A percentile compares a stretch with the other conserved stretches of the same genome.
Evolutionary conservation across 352 stramenopile genomes (phyloP).

Genomic region (Globisporangium megalacanthum): DNA sequence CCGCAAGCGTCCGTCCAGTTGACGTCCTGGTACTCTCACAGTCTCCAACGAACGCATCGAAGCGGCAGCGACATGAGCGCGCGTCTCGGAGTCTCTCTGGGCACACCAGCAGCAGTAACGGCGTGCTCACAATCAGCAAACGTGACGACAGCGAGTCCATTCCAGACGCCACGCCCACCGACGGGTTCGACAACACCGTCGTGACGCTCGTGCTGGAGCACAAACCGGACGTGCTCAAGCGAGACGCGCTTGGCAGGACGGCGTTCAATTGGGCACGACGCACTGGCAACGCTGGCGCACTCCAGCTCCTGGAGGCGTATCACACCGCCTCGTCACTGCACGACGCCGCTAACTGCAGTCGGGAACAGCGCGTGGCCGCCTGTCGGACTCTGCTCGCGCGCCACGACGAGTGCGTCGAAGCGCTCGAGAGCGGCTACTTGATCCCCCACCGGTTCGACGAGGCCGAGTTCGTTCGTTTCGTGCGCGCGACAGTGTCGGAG

Average conservation of each 20-base stretch:
- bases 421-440: conserved; percentile 26
- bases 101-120: neutral
- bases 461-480: conserved; percentile 25
- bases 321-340: conserved; percentile 29
- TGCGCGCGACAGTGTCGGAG: conserved; percentile 13
- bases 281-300: conserved; percentile 31
- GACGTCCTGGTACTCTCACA: neutral
- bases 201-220: conserved; percentile 33
- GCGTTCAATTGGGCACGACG: conserved; percentile 64
- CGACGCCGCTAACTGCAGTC: conserved; percentile 25
- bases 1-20: neutral
- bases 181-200: conserved; percentile 47
- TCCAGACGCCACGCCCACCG: neutral
- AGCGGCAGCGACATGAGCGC: neutral
- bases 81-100: neutral
- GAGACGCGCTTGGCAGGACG: conserved; percentile 42
- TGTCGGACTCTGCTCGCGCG: conserved; percentile 29
- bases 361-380: conserved; percentile 26
- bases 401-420: conserved; percentile 26
- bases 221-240: conserved; percentile 32
- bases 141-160: neutral
- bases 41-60: neutral
- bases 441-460: conserved; percentile 36
- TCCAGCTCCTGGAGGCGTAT: conserved; percentile 30
- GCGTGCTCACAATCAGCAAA: neutral